phyloP scores from a whole-genome alignment of 805 yeast species.

The Ogataea methylovora region DNA sequence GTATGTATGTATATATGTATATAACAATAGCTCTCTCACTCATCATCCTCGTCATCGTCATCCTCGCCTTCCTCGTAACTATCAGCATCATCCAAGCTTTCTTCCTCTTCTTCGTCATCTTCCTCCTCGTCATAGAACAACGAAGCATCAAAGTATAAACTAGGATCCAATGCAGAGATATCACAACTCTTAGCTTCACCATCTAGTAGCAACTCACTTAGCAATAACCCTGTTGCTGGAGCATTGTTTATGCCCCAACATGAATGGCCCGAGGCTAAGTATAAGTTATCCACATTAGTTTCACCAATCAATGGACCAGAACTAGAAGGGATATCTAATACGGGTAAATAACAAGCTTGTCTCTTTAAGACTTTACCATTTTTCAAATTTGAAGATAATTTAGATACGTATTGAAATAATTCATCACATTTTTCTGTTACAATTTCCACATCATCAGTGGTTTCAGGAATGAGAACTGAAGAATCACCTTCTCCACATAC shows the following conservation, averaged over 20 bases:
- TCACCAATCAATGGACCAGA: slow-evolving; percentile 94
- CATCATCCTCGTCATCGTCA: slow-evolving; percentile 10
- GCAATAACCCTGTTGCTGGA: slow-evolving; percentile 90
- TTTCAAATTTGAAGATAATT: slow-evolving; percentile 59
- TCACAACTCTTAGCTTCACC: slow-evolving; percentile 77
- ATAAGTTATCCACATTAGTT: slow-evolving; percentile 75
- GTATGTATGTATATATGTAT: too few species aligned
- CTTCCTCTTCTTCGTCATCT: slow-evolving; percentile 20
- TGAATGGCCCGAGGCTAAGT: slow-evolving; percentile 86
- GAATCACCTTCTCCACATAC: slow-evolving; percentile 98
- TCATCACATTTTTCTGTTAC: slow-evolving; percentile 84
- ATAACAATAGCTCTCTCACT: too few species aligned
- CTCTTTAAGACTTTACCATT: slow-evolving; percentile 70
- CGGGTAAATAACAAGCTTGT: slow-evolving; percentile 96
- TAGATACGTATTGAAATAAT: slow-evolving; percentile 72
- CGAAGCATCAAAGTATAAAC: slow-evolving; percentile 74
- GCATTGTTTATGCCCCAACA: slow-evolving; percentile 99
- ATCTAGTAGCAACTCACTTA: slow-evolving; percentile 81
- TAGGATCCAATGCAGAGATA: slow-evolving; percentile 77
- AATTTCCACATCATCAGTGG: slow-evolving; percentile 89
- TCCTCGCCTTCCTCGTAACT: slow-evolving; percentile 14
- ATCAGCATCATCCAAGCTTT: slow-evolving; percentile 14
- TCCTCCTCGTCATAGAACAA: slow-evolving; percentile 27
- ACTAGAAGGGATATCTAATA: slow-evolving; percentile 83
- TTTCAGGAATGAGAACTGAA: slow-evolving; percentile 83